Evolutionary conservation across 106 monocot genomes (phyloP).

Genomic region (Apostasia ramifera): DNA sequence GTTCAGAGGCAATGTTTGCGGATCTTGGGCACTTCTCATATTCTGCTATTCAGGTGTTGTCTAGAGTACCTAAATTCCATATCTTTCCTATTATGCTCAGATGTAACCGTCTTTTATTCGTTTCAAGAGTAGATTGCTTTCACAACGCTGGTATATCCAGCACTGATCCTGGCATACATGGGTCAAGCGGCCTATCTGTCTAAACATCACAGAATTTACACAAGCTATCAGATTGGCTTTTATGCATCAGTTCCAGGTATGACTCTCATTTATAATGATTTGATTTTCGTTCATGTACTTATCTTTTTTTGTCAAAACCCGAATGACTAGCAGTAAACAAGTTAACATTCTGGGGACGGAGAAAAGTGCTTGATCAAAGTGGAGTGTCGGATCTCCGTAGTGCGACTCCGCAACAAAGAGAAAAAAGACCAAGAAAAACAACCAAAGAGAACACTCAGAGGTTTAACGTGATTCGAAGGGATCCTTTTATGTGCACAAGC

Average conservation of each 20-base stretch:
- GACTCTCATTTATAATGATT: background rate
- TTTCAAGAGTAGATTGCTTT: conserved; percentile 44
- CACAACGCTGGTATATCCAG: conserved; percentile 60
- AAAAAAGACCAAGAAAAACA: no score
- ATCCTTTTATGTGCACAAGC: no score
- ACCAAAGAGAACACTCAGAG: no score
- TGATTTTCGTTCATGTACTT: background rate
- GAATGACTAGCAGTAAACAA: no score
- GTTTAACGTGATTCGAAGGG: no score
- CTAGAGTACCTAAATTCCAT: background rate
- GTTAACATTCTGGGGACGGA: no score
- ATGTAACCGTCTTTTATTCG: background rate
- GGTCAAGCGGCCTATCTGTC: conserved; percentile 77
- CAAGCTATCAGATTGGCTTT: conserved; percentile 55
- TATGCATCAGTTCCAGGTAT: conserved; percentile 67
- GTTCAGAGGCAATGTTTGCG: conserved; percentile 86
- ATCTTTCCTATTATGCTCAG: background rate
- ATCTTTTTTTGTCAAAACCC: background rate
- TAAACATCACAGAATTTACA: conserved; percentile 35
- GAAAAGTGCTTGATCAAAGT: no score
- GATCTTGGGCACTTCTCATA: conserved; percentile 74
- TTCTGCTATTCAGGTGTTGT: conserved; percentile 53
- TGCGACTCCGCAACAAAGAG: no score
- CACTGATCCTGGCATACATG: conserved; percentile 69
- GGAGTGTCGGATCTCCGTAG: no score